These are phyloP conservation scores for Lactarius trivialis DNA, from an alignment of 768 basidiomycete species.

Conservation along the genomic window DNA sequence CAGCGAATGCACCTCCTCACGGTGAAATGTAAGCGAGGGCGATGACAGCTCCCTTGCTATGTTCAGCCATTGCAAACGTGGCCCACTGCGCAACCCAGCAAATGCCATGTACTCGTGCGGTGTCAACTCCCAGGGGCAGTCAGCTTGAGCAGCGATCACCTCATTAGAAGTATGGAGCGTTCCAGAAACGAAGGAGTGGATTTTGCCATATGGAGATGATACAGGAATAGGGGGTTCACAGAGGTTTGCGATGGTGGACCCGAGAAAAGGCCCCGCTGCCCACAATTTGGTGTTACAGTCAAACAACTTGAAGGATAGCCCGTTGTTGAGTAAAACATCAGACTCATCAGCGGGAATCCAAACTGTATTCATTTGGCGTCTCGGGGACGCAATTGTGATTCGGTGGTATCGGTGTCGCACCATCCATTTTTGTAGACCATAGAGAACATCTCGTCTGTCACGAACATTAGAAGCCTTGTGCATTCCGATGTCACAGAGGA, in stretches of 20 bases:
- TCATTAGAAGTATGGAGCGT: slow-evolving; percentile 32
- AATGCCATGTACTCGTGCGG: slow-evolving; percentile 43
- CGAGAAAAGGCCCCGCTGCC: background rate
- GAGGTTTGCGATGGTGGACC: background rate
- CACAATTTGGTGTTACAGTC: background rate
- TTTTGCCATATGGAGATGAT: background rate
- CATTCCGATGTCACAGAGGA: background rate
- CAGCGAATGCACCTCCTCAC: slow-evolving; percentile 36
- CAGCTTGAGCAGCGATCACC: slow-evolving; percentile 35
- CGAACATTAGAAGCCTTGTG: background rate
- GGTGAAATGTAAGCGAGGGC: slow-evolving; percentile 35
- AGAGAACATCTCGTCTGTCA: background rate
- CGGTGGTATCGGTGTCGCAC: background rate
- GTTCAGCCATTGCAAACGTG: slow-evolving; percentile 35
- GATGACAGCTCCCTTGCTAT: slow-evolving; percentile 32
- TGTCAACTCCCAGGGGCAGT: slow-evolving; percentile 35
- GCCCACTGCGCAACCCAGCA: slow-evolving; percentile 39
- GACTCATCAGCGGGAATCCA: background rate
- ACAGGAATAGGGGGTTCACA: background rate
- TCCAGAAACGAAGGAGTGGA: background rate
- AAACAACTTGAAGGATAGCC: background rate
- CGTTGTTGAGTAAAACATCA: background rate
- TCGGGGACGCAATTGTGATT: background rate
- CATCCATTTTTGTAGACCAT: background rate
- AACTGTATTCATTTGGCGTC: background rate